Evolutionary conservation across 305 asterid species (phyloP).

Genomic region (Petunia hybrid): DNA sequence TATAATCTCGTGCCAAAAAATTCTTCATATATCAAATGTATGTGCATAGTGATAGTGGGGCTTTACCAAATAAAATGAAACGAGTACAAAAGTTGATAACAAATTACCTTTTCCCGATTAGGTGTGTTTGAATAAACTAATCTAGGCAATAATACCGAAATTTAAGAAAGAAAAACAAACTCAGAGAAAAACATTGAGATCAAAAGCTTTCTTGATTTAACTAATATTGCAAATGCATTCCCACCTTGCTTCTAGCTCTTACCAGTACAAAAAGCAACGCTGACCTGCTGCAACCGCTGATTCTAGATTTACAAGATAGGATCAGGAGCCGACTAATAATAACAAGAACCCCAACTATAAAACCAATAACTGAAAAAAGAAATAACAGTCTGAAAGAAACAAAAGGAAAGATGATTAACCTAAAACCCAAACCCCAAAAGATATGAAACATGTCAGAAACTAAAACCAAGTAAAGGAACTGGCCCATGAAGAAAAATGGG

Average conservation of each 20-base stretch:
- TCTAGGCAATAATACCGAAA: too few species aligned
- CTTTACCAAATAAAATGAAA: too few species aligned
- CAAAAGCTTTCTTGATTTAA: slow-evolving; percentile 24
- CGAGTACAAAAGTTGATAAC: too few species aligned
- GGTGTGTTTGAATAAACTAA: too few species aligned
- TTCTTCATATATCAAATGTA: too few species aligned
- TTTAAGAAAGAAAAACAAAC: background rate
- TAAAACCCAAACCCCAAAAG: slow-evolving; percentile 42
- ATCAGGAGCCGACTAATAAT: slow-evolving; percentile 22
- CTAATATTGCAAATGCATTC: slow-evolving; percentile 37
- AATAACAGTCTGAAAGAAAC: background rate
- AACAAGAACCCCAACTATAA: slow-evolving; percentile 23
- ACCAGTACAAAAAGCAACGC: slow-evolving; percentile 6
- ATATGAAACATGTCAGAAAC: slow-evolving; percentile 32
- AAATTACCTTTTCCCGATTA: too few species aligned
- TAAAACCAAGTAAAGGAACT: slow-evolving; percentile 29
- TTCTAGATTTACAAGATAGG: slow-evolving; percentile 48
- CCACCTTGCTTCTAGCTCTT: slow-evolving; percentile 45
- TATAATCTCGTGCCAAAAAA: too few species aligned
- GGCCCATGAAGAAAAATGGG: slow-evolving; percentile 37
- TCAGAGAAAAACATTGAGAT: background rate
- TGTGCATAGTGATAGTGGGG: too few species aligned
- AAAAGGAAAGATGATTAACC: slow-evolving; percentile 21
- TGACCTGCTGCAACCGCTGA: background rate
- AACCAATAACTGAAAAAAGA: background rate